These are phyloP conservation scores for Coelastrella sp. DNA, from an alignment of 139 green algal species.

Conservation along the genomic window DNA sequence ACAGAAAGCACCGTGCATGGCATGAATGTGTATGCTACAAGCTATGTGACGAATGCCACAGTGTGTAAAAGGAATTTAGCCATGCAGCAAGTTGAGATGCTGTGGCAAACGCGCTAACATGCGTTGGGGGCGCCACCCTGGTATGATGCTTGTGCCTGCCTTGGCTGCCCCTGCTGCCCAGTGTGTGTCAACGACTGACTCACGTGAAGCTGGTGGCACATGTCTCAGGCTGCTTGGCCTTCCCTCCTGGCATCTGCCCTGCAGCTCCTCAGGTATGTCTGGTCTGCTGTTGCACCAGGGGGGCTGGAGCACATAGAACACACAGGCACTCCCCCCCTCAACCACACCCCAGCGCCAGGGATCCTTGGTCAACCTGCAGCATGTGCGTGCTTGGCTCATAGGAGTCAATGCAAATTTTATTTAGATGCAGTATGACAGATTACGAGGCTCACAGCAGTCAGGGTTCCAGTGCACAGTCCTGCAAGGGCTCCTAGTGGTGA, in stretches of 20 bases:
- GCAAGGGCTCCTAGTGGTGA: too few species aligned
- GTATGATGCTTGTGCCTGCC: too few species aligned
- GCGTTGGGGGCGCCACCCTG: too few species aligned
- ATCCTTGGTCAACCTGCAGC: constrained; percentile 27
- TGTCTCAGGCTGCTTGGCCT: not conserved
- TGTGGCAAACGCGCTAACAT: too few species aligned
- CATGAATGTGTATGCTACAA: not conserved
- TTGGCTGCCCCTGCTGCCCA: too few species aligned
- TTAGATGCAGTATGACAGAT: too few species aligned
- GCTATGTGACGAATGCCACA: not conserved
- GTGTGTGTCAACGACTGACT: not conserved
- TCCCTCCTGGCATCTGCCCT: not conserved
- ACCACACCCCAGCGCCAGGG: not conserved
- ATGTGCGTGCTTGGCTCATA: too few species aligned
- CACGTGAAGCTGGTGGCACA: not conserved
- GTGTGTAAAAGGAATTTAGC: too few species aligned
- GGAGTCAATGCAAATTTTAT: too few species aligned
- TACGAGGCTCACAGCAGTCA: too few species aligned
- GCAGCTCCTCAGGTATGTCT: not conserved
- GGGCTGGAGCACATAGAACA: constrained; percentile 35
- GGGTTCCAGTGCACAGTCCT: too few species aligned
- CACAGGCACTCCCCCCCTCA: not conserved
- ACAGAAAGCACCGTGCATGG: not conserved
- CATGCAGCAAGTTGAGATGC: too few species aligned
- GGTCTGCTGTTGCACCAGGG: constrained; percentile 29